These are phyloP conservation scores for Cytospora schulzeri DNA, from an alignment of 2,329 filamentous ascomycete genomes.

Conservation along the genomic window DNA sequence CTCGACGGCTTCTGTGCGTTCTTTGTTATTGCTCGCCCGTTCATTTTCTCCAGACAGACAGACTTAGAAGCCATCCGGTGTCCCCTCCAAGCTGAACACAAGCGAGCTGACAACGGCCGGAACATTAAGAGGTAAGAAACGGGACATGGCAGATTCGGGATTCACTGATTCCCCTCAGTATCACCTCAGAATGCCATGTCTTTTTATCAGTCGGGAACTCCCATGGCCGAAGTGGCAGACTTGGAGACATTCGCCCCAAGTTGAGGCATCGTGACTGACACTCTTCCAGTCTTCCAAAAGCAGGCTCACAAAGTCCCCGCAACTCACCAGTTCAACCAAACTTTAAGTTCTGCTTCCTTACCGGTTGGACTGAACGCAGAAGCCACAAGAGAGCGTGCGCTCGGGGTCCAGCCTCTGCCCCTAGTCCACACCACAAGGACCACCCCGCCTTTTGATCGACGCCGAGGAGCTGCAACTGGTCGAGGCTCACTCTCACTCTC, in stretches of 20 bases:
- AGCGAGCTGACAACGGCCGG: neutral
- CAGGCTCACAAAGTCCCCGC: too few relatives aligned
- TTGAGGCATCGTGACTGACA: neutral
- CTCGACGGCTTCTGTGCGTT: neutral
- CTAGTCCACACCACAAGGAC: constrained; percentile 7
- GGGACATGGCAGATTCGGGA: neutral
- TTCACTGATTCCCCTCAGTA: neutral
- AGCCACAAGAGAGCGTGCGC: constrained; percentile 4
- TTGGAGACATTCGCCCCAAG: neutral
- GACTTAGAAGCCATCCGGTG: neutral
- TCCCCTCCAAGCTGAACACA: neutral
- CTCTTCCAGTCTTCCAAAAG: neutral
- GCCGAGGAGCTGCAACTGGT: constrained; percentile 13
- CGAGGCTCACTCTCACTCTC: neutral
- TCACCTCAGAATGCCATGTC: neutral
- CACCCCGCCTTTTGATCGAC: constrained; percentile 25
- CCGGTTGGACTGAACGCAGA: neutral
- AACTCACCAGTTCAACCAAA: neutral
- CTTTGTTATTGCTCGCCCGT: neutral
- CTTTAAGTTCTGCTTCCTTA: neutral
- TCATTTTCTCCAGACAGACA: too few relatives aligned
- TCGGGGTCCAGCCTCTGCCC: constrained; percentile 7
- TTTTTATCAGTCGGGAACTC: neutral
- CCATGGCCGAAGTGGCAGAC: neutral
- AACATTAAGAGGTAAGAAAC: neutral